Evolutionary conservation across 176 grass and related monocot genomes (phyloP).

Genomic region (Oryza officinalis): DNA sequence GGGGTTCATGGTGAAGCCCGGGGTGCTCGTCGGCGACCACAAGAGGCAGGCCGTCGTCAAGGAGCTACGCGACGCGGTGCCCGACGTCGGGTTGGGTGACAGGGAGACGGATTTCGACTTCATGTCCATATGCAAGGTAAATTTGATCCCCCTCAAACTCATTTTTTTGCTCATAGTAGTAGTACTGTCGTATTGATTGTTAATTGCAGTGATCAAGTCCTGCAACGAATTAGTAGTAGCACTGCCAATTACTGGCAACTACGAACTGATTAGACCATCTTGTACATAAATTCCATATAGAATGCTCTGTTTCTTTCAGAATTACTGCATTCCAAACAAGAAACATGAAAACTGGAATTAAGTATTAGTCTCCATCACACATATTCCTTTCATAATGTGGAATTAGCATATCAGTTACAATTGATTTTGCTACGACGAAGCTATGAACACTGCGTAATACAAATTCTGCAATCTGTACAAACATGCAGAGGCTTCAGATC

Average conservation of each 20-base stretch:
- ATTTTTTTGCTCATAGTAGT: neutral
- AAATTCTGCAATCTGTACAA: neutral
- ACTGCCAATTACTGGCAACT: neutral
- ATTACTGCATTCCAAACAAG: neutral
- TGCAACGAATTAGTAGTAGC: neutral
- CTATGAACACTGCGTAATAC: neutral
- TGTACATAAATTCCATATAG: neutral
- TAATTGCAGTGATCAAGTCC: neutral
- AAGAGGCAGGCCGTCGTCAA: slow-evolving; percentile 73
- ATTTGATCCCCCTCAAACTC: neutral
- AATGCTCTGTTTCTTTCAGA: neutral
- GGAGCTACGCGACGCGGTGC: slow-evolving; percentile 59
- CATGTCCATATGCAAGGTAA: slow-evolving; percentile 90
- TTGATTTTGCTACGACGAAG: neutral
- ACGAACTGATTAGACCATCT: neutral
- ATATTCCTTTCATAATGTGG: neutral
- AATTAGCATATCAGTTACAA: neutral
- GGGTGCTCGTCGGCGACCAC: slow-evolving; percentile 69
- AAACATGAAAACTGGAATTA: neutral
- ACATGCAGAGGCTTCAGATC: neutral
- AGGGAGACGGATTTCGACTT: slow-evolving; percentile 77
- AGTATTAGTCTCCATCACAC: neutral
- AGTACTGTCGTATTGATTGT: neutral
- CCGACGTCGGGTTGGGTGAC: slow-evolving; percentile 80
- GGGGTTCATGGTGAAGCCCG: slow-evolving; percentile 68